phyloP scores from a whole-genome alignment of 2,329 filamentous ascomycete species.

The Aureobasidium sp. region DNA sequence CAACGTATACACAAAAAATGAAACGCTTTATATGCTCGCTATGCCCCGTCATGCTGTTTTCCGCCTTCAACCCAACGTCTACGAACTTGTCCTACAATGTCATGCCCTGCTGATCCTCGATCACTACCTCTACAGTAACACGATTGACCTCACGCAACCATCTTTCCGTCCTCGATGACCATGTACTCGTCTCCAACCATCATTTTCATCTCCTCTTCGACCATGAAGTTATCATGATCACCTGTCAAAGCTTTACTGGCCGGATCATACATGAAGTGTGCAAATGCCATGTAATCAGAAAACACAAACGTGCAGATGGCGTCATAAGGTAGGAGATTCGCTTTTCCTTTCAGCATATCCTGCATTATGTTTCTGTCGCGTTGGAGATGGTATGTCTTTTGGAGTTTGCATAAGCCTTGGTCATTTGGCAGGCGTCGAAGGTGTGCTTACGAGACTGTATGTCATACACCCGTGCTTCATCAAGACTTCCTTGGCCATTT shows the following conservation, averaged over 20 bases:
- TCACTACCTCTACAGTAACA: background rate
- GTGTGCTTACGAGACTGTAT: conserved; percentile 36
- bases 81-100: background rate
- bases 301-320: conserved; percentile 45
- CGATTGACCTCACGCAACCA: conserved; percentile 15
- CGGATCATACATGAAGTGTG: conserved; percentile 41
- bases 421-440: background rate
- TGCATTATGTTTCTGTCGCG: conserved; percentile 38
- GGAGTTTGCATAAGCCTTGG: background rate
- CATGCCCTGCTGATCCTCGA: background rate
- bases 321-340: conserved; percentile 38
- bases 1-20: background rate
- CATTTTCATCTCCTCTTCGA: conserved; percentile 35
- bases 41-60: conserved; percentile 7
- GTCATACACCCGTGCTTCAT: conserved; percentile 38
- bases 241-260: conserved; percentile 34
- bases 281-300: conserved; percentile 39
- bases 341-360: conserved; percentile 41
- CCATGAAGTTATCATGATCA: conserved; percentile 31
- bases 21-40: conserved; percentile 8
- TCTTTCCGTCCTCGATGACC: conserved; percentile 31
- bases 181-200: conserved; percentile 42
- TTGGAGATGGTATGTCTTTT: conserved; percentile 38
- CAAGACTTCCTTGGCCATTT: conserved; percentile 37
- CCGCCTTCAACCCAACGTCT: background rate